Percentiles rank a stretch among this genome's conserved stretches.
phyloP scores from a whole-genome alignment of 441 rosid species.

The Capsella rubella region DNA sequence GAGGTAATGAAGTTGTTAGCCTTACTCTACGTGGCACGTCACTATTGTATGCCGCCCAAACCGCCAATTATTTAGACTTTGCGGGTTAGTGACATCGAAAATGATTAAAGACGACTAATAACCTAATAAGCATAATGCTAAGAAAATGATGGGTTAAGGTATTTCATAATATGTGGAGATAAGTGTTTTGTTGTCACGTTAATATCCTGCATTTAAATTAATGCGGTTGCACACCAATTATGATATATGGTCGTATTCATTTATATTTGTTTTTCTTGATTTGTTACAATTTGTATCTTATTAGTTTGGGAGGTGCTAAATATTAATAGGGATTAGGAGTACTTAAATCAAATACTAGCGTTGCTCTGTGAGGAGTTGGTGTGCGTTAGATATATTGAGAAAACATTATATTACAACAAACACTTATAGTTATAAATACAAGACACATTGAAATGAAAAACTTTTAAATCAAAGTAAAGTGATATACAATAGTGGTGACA shows the following conservation, averaged over 20 bases:
- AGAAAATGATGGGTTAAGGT: slow-evolving; percentile 34
- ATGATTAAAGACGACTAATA: slow-evolving; percentile 11
- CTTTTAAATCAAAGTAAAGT: background rate
- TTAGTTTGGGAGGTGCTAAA: slow-evolving; percentile 20
- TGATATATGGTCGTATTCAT: slow-evolving; percentile 9
- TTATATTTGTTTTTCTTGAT: background rate
- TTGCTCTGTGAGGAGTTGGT: slow-evolving; percentile 19
- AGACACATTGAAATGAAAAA: background rate
- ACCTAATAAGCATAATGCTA: slow-evolving; percentile 24
- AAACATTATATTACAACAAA: background rate
- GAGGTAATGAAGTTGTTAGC: slow-evolving; percentile 48
- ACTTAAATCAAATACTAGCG: background rate
- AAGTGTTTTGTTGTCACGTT: slow-evolving; percentile 15
- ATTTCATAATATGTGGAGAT: slow-evolving; percentile 31
- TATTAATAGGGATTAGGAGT: slow-evolving; percentile 1
- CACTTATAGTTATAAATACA: too few relatives aligned
- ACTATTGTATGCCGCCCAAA: slow-evolving; percentile 61
- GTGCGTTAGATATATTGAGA: background rate
- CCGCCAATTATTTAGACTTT: slow-evolving; percentile 51
- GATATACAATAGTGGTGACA: background rate
- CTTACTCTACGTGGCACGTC: slow-evolving; percentile 32
- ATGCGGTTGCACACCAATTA: slow-evolving; percentile 10
- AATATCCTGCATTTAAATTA: slow-evolving; percentile 2
- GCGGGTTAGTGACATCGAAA: slow-evolving; percentile 23
- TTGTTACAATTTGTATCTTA: background rate